Evolutionary conservation across 352 stramenopile species (phyloP), one percentile per base, ranked within the genome.

Genomic region (Pythium phragmitis): DNA sequence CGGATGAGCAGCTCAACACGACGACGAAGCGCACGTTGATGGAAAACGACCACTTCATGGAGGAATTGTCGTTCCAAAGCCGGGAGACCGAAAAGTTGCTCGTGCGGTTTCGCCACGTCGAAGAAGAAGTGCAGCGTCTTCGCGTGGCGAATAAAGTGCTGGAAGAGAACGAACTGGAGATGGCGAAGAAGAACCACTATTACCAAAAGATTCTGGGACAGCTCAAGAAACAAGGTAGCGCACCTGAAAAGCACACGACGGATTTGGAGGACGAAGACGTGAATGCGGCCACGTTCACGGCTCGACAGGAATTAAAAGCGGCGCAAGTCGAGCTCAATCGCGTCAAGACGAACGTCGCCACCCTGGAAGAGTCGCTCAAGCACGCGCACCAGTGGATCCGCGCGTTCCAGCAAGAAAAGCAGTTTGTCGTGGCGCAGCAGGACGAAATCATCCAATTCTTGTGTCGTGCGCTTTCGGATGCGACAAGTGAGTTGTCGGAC

Each of bases 11-110:
- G 65, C 67, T 90, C 4, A 75, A 77, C 23, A 85, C 80, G 7
- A 80, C 81, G 1, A 92, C 82, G 6, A 87, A 91, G 66, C 80
- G 86, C 43, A 93, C 78, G 26, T 86, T 92, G 72, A 73, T 91
- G 56, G 86, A 95, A 54, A 92, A 91, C 55, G 86, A 86, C 43
- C 82, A 91, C 48, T 80, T 87, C 39, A 84, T 87, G 17, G 75
- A 88, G 1, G 82, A 95, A 50, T 47, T 95, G 2, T 74, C 79
- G 21, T 88, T 85, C 48, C 79, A 89, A 56, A 91, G 80, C 67
- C 75, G 76, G 12, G 82, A 94, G 63, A 86, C 80, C 2, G 86
- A 93, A 49, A 85, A 87, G 56, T 41, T 93, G 7, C 51, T 92
- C n/a, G 60, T 56, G n/a, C 64, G 74, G 12, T 70, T 78, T 17